A percentile compares a stretch with the other conserved stretches of the same genome.
These are phyloP conservation scores for Globisporangium cederbergense DNA, from an alignment of 352 stramenopile species.

Conservation along the genomic window DNA sequence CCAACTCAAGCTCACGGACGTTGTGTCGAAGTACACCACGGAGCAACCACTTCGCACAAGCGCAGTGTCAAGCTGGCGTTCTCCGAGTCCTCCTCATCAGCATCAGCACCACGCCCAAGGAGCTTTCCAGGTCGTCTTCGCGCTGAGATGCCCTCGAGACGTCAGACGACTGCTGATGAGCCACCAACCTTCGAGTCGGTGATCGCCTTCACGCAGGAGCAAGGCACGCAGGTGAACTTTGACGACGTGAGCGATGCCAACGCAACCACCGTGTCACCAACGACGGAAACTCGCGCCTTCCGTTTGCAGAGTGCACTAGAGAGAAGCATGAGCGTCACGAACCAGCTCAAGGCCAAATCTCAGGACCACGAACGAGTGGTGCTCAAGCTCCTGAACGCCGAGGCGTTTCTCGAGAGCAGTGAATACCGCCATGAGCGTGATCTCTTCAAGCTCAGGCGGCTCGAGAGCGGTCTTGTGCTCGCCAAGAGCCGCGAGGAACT, in stretches of 20 bases:
- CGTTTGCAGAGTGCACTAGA: conserved; percentile 32
- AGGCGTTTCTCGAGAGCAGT: conserved; percentile 21
- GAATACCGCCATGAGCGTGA: conserved; percentile 20
- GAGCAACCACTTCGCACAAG: conserved; percentile 6
- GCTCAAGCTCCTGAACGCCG: conserved; percentile 25
- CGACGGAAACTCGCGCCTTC: background rate
- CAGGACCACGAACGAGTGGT: conserved; percentile 39
- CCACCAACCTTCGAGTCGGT: conserved; percentile 28
- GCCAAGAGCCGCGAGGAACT: conserved; percentile 28
- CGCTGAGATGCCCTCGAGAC: conserved; percentile 18
- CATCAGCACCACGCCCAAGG: conserved; percentile 3
- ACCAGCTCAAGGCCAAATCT: conserved; percentile 37
- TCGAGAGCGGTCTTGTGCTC: conserved; percentile 32
- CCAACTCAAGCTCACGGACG: background rate
- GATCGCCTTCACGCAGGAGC: conserved; percentile 21
- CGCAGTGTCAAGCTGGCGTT: conserved; percentile 31
- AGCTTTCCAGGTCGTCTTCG: conserved; percentile 29
- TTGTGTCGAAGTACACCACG: conserved; percentile 6
- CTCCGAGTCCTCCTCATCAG: background rate
- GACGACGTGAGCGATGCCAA: background rate
- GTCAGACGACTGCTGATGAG: conserved; percentile 5
- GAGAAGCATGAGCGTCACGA: conserved; percentile 30
- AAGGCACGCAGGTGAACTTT: conserved; percentile 31
- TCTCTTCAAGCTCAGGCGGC: conserved; percentile 23
- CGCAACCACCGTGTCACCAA: background rate